A percentile compares a stretch with the other conserved stretches of the same genome.
phyloP scores from a whole-genome alignment of 176 grass and related monocot genomes.

The Chrysopogon serrulatus region DNA sequence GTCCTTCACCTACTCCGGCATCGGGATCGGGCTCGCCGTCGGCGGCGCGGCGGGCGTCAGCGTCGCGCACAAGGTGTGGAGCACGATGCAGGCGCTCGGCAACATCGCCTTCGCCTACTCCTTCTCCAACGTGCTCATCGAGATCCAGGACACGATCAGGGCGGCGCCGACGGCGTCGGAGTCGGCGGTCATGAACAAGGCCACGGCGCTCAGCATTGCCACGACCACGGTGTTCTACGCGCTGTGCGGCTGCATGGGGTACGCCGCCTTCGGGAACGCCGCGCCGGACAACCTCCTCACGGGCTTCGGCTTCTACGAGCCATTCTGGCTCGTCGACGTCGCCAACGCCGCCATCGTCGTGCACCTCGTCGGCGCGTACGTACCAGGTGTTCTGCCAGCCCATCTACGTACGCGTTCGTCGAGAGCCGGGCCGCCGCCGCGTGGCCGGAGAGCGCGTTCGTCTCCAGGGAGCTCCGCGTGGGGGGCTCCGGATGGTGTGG shows the following conservation, averaged over 20 bases:
- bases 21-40: conserved; percentile 55
- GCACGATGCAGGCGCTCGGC: conserved; percentile 52
- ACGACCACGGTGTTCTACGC: conserved; percentile 58
- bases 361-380: conserved; percentile 62
- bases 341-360: conserved; percentile 69
- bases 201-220: conserved; percentile 37
- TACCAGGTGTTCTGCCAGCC: no score
- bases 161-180: conserved; percentile 54
- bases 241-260: conserved; percentile 67
- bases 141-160: conserved; percentile 66
- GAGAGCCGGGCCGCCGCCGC: no score
- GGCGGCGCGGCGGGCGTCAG: conserved; percentile 24
- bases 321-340: conserved; percentile 71
- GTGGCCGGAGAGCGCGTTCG: no score
- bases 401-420: no score
- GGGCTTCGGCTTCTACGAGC: conserved; percentile 74
- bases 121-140: conserved; percentile 57
- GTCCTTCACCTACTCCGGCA: conserved; percentile 70
- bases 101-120: conserved; percentile 72
- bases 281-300: conserved; percentile 65
- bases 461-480: no score
- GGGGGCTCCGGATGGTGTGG: conserved; percentile 48
- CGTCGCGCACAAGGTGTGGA: conserved; percentile 38
- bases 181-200: conserved; percentile 61
- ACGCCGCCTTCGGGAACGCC: conserved; percentile 59